Evolutionary conservation across 805 yeast genomes (phyloP), one percentile per base, ranked within the genome.

Genomic region (Cyberlindnera euphorbiiphila): DNA sequence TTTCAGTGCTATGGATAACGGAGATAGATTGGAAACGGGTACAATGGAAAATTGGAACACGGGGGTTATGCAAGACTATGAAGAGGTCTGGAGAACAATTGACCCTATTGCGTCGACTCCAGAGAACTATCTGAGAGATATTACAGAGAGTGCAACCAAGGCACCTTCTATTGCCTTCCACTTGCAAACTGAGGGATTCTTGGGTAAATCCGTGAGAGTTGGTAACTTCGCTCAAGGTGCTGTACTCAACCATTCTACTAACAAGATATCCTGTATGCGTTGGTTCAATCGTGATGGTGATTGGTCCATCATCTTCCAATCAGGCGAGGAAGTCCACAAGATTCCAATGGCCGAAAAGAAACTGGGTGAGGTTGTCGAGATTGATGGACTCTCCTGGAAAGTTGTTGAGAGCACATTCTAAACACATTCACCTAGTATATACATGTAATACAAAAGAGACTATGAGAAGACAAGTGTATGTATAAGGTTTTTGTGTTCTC

Each of bases 191-290:
- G 34, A 37, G 12, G 43, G 39, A n/a, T 59, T 42, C 33, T 56
- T 64, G 19, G 82, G 81, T 1, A 61, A 72, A 18, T 46, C 69
- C n/a, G 62, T 75, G 5, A 53, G 65, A 34, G 46, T 73, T 11
- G 81, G 79, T 3, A 66, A 67, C 40, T 74, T 78, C 73, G 51
- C 62, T 4, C 79, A 76, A 49, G 81, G 77, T 4, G 50, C 76
- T 1, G 32, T 73, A 2, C 27, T 51, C 25, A 45, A 48, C 41
- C 50, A 47, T 59, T 34, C 49, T 34, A 36, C 36, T 16, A 19
- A 49, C 42, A 15, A 54, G 44, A 40, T 48, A 11, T 44, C 50
- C n/a, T 38, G 38, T 36, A 41, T 37, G 15, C 49, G 56, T 30
- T 37, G 43, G 33, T 49, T 32, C 33, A 16, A 34, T n/a, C 32